Evolutionary conservation across 495 filamentous ascomycete genomes (phyloP), one percentile per base, ranked within the genome.

Genomic region (Tuber aestivum): DNA sequence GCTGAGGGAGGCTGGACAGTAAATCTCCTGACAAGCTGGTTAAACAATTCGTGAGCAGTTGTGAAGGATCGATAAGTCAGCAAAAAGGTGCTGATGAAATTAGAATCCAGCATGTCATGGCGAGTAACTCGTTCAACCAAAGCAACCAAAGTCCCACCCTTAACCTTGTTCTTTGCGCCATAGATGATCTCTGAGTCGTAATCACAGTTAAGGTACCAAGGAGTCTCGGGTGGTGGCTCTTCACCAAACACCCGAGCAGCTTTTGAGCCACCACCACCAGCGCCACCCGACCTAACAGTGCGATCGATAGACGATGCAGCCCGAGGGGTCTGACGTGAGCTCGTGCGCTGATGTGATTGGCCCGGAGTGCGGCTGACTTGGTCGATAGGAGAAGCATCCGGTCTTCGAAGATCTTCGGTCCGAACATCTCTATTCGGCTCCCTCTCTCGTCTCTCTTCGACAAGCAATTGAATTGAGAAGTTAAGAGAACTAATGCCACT

Each of bases 41-140:
- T 94, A 81, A 98, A 98, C 16, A 99, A 87, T 84, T 98, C 95
- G 2, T 90, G 84, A 12, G 95, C 95, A 20, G 90, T 90, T 0
- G 96, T 98, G 81, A 99, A 99, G 2, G 95, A 99, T 73, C 92
- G 89, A 83, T 98, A 99, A 6, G 96, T 99, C 48, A 98, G 88
- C 23, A 99, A 90, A 88, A 99, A 99, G 10, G 95, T 99, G 81
- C 93, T 94, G 86, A 97, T 98, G 84, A 98, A 98, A 75, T 87
- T 92, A n/a, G 93, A 91, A 83, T 99, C 96, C 3, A 97, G 89
- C 82, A 93, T 94, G 86, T 99, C 95, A 82, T 99, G 95, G 56
- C 95, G 89, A 23, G 95, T 98, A 72, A 98, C 86, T 82, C 97
- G 95, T 84, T 98, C 95, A n/a, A 98, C 96, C 79, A 99, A 84